A percentile compares a stretch with the other conserved stretches of the same genome.
phyloP scores from a whole-genome alignment of 148 eudicot genomes.

The Amaranthus cruentus region DNA sequence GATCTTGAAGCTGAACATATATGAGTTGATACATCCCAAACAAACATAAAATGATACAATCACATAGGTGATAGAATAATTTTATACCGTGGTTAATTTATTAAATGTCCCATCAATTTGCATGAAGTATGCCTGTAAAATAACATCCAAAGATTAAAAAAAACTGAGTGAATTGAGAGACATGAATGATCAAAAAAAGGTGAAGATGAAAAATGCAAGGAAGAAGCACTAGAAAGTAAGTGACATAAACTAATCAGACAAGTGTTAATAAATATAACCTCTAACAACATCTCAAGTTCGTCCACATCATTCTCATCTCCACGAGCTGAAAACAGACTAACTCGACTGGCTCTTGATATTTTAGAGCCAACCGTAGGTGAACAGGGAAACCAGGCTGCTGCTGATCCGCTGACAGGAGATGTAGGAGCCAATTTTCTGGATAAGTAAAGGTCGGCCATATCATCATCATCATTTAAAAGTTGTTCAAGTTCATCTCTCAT shows the following conservation, averaged over 20 bases:
- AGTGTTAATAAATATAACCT: slow-evolving; percentile 31
- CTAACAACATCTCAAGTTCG: slow-evolving; percentile 74
- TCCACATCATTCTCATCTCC: slow-evolving; percentile 73
- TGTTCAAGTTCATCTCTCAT: slow-evolving; percentile 82
- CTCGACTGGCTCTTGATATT: slow-evolving; percentile 64
- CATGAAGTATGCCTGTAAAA: slow-evolving; percentile 72
- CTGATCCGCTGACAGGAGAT: slow-evolving; percentile 62
- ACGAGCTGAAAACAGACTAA: slow-evolving; percentile 48
- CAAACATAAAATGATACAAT: not conserved
- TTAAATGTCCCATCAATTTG: slow-evolving; percentile 68
- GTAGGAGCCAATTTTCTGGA: slow-evolving; percentile 49
- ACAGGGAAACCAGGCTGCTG: slow-evolving; percentile 35
- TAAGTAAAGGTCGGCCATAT: slow-evolving; percentile 77
- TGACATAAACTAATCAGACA: not conserved
- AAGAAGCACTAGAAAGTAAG: not conserved
- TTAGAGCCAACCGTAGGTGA: slow-evolving; percentile 63
- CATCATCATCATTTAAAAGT: slow-evolving; percentile 71
- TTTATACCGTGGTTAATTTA: slow-evolving; percentile 70
- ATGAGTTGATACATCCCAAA: not conserved
- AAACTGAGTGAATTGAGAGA: not conserved
- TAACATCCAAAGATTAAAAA: slow-evolving; percentile 1
- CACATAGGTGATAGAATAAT: too few species aligned
- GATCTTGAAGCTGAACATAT: too few species aligned
- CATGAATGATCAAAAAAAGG: not conserved
- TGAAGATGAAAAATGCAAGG: not conserved